phyloP scores from a whole-genome alignment of 352 stramenopile species.

The Globisporangium abappressorium region DNA sequence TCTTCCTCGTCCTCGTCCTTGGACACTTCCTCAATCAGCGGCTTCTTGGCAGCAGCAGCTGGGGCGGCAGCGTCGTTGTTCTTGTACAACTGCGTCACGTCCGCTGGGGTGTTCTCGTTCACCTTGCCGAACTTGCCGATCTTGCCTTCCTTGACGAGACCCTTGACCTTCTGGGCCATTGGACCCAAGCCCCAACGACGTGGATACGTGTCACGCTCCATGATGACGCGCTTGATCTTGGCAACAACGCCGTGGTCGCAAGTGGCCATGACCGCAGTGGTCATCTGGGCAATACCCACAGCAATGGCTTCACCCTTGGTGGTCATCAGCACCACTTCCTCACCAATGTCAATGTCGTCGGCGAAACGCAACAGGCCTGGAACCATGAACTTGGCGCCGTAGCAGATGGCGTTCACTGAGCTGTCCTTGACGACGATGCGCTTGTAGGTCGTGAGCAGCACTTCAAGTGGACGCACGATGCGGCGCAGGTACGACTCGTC shows the following conservation, averaged over 20 bases:
- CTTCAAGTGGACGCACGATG: slow-evolving; percentile 97
- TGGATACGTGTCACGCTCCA: slow-evolving; percentile 99
- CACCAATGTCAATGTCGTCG: slow-evolving; percentile 98
- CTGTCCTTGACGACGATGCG: slow-evolving; percentile 99
- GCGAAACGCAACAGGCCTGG: slow-evolving; percentile 98
- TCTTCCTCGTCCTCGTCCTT: slow-evolving; percentile 34
- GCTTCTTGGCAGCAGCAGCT: slow-evolving; percentile 31
- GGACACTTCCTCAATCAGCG: slow-evolving; percentile 62
- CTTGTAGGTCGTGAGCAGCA: slow-evolving; percentile 99
- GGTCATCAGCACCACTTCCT: slow-evolving; percentile 99
- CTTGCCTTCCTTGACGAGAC: slow-evolving; percentile 93
- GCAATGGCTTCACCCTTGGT: slow-evolving; percentile 99
- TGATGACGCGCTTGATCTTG: slow-evolving; percentile 99
- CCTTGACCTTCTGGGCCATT: slow-evolving; percentile 99
- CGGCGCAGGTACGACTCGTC: slow-evolving; percentile 98
- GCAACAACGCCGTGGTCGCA: slow-evolving; percentile 99
- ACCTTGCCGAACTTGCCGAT: slow-evolving; percentile 90
- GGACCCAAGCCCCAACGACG: slow-evolving; percentile 98
- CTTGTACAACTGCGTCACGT: slow-evolving; percentile 75
- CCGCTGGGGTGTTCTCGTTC: slow-evolving; percentile 80
- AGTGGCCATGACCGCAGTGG: slow-evolving; percentile 98
- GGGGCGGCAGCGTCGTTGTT: slow-evolving; percentile 31
- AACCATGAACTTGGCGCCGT: slow-evolving; percentile 99
- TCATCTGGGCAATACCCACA: slow-evolving; percentile 99
- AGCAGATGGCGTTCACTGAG: slow-evolving; percentile 99